phyloP scores from a whole-genome alignment of 208 protist species.

The Leishmania martiniquensis region DNA sequence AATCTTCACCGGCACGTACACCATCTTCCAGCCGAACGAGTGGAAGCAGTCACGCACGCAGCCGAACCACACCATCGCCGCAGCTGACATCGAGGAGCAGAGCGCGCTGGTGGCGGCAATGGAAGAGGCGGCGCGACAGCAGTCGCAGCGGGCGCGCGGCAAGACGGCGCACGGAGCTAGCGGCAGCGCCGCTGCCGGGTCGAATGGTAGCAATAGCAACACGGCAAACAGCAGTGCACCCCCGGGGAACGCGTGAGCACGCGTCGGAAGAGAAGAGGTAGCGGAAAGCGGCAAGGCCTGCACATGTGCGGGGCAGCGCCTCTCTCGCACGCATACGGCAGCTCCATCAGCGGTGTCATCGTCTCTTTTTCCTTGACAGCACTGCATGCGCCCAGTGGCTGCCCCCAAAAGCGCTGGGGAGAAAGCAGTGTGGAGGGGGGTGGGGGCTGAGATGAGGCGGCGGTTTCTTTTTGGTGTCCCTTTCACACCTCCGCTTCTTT shows the following conservation, averaged over 20 bases:
- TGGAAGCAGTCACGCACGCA: conserved; percentile 59
- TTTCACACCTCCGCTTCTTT: background rate
- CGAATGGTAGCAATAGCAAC: conserved; percentile 26
- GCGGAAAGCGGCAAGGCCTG: background rate
- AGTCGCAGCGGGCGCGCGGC: conserved; percentile 28
- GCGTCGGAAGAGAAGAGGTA: background rate
- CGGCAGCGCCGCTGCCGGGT: background rate
- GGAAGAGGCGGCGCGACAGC: conserved; percentile 46
- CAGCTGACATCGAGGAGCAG: conserved; percentile 52
- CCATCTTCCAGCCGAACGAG: conserved; percentile 69
- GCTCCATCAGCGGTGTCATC: background rate
- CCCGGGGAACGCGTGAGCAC: conserved; percentile 6
- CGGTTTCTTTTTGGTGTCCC: too few species aligned
- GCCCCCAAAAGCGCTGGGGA: background rate
- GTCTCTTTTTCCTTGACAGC: background rate
- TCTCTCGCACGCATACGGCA: background rate
- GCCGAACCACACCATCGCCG: conserved; percentile 47
- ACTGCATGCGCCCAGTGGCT: background rate
- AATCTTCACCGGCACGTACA: conserved; percentile 40
- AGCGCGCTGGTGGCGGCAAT: conserved; percentile 50
- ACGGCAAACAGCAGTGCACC: conserved; percentile 7
- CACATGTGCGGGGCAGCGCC: background rate
- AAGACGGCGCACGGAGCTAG: conserved; percentile 22
- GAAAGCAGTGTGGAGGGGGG: background rate
- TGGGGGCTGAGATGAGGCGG: background rate